Base-by-base conservation (phyloP, 2,329 filamentous ascomycete genomes). In the Capronia coronata region DNA sequence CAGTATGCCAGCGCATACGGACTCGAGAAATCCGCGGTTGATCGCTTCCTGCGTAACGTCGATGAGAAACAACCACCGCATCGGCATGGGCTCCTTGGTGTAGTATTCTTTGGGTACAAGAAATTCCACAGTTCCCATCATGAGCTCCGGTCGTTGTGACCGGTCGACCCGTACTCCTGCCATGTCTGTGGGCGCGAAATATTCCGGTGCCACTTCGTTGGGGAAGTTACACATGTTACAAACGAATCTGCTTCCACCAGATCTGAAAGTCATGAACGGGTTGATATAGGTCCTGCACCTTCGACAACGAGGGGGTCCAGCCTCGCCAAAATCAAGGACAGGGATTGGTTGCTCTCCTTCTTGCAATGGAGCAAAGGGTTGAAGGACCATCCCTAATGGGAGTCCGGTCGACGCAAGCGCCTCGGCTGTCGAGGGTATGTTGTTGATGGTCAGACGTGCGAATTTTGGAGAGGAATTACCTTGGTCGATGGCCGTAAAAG, bases 151-250 rank as follows among this genome's bases (percentile, higher is more conserved):
- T 45, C 93, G 79, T 65, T 94, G 86, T 64, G 90, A 79, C 42
- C 93, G 81, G 68, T 98, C 93, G 43, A 94, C 82, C 49, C 93
- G 83, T 35, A 88, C 80, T 14, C 93, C 93, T 49, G 87, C 83
- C 3, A 87, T 87, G 62, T 87, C 91, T 21, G 87, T 88, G 14
- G 93, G 90, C 47, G 87, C 86, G 67, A 94, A 98, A 69, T 98
- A 98, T 64, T 96, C 91, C 1, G 86, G 71, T 0, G 88, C 75
- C 0, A 94, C 94, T 63, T 98, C 93, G 65, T 97, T 98, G 43
- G 93, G 89, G 66, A 97, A 94, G 18, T 86, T 93, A 72, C 93
- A 98, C 71, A 98, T 87, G 65, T 98, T 98, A 73, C 93, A 98
- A 45, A 95, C 88, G 66, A 95, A 94, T 66, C 94, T 95, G 71